phyloP scores from a whole-genome alignment of 2,329 filamentous ascomycete species.

The Fusarium sp. region DNA sequence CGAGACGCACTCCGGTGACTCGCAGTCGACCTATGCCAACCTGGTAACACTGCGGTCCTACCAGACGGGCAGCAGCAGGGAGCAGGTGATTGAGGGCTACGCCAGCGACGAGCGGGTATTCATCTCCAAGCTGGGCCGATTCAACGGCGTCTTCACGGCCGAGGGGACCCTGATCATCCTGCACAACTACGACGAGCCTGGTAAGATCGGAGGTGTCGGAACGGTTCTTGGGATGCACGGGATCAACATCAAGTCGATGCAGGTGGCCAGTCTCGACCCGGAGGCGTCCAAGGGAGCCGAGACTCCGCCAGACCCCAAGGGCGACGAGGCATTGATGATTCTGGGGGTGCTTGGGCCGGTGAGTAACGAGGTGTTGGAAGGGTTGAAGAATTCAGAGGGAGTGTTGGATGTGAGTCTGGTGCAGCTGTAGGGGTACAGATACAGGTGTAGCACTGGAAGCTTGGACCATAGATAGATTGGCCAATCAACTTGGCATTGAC shows the following conservation, averaged over 20 bases:
- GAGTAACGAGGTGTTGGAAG: conserved; percentile 64
- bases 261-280: conserved; percentile 68
- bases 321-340: conserved; percentile 84
- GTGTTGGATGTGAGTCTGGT: conserved; percentile 68
- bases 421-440: conserved; percentile 47
- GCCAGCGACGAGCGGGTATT: conserved; percentile 72
- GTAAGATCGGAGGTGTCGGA: conserved; percentile 85
- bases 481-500: not conserved
- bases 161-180: conserved; percentile 81
- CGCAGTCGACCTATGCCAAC: conserved; percentile 74
- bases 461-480: not conserved
- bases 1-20: conserved; percentile 75
- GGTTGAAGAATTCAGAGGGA: conserved; percentile 62
- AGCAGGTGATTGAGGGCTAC: conserved; percentile 72
- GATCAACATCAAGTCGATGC: conserved; percentile 87
- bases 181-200: conserved; percentile 83
- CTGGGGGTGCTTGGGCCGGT: conserved; percentile 77
- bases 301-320: conserved; percentile 44
- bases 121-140: conserved; percentile 80
- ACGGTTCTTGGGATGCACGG: conserved; percentile 75
- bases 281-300: conserved; percentile 37
- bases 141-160: conserved; percentile 79
- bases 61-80: conserved; percentile 45
- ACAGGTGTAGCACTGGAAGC: not conserved
- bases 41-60: conserved; percentile 76